phyloP scores from a whole-genome alignment of 2,329 filamentous ascomycete genomes.

The Claviceps purpurea region DNA sequence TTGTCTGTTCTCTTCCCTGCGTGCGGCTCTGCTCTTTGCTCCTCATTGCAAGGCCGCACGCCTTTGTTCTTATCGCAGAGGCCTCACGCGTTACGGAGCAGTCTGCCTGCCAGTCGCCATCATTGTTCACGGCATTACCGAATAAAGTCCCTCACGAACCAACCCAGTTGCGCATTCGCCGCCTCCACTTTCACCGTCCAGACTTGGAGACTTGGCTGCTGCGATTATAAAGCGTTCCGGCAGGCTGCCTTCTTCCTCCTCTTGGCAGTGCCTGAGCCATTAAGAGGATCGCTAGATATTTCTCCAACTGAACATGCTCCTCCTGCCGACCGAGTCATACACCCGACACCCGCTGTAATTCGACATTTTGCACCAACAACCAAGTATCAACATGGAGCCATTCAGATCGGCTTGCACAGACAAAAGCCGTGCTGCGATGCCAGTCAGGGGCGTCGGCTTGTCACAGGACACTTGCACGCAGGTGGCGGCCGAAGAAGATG shows the following conservation, averaged over 20 bases:
- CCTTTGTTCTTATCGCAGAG: too few species aligned
- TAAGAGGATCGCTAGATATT: neutral
- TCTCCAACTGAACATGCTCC: constrained; percentile 6
- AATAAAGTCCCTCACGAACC: too few species aligned
- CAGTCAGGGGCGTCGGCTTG: constrained; percentile 2
- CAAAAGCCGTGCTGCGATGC: constrained; percentile 2
- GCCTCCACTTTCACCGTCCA: too few species aligned
- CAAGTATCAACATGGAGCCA: constrained; percentile 3
- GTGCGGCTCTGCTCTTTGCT: too few species aligned
- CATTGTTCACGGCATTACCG: too few species aligned
- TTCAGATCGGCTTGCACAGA: neutral
- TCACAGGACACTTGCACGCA: constrained; percentile 5
- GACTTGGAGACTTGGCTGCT: neutral
- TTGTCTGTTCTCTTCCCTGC: too few species aligned
- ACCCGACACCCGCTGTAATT: neutral
- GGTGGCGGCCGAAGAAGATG: constrained; percentile 4
- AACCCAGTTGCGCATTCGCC: too few species aligned
- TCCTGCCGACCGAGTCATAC: neutral
- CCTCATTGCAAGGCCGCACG: too few species aligned
- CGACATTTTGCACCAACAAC: neutral
- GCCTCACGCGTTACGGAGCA: too few species aligned
- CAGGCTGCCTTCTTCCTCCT: neutral
- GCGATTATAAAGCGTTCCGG: neutral
- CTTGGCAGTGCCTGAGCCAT: neutral
- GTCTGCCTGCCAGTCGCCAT: too few species aligned